phyloP scores from a whole-genome alignment of 2,329 filamentous ascomycete genomes.

The Talaromyces marneffei region DNA sequence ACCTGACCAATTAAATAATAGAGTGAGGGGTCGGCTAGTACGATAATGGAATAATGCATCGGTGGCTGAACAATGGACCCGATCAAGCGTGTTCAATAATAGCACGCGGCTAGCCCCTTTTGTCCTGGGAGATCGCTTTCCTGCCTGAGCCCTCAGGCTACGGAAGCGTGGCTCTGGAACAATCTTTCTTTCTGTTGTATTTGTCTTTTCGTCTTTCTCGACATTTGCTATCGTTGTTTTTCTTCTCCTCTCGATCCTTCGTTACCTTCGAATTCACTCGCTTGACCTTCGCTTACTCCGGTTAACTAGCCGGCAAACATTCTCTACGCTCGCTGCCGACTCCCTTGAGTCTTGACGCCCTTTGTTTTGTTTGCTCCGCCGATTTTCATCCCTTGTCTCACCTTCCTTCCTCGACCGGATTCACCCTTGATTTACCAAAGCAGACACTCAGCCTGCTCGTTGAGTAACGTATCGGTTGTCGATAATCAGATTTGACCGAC shows the following conservation, averaged over 20 bases:
- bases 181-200: slow-evolving; percentile 1
- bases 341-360: too few relatives aligned
- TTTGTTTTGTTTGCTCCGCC: neutral
- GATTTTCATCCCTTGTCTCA: slow-evolving; percentile 8
- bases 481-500: neutral
- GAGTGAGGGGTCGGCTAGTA: neutral
- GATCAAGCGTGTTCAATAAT: slow-evolving; percentile 11
- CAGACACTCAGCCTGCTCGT: neutral
- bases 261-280: neutral
- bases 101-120: neutral
- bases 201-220: neutral
- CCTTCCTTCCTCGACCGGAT: neutral
- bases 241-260: neutral
- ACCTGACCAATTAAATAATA: neutral
- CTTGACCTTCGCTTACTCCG: slow-evolving; percentile 3
- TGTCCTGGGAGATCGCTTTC: neutral
- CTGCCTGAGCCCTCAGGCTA: slow-evolving; percentile 1
- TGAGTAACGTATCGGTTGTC: neutral
- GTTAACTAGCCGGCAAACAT: neutral
- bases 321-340: neutral
- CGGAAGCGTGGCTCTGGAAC: neutral
- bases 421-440: neutral
- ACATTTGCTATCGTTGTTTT: neutral
- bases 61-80: neutral
- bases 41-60: neutral